Base-by-base conservation (phyloP, 2,329 filamentous ascomycete genomes). In the Paecilomyces fulvus region DNA sequence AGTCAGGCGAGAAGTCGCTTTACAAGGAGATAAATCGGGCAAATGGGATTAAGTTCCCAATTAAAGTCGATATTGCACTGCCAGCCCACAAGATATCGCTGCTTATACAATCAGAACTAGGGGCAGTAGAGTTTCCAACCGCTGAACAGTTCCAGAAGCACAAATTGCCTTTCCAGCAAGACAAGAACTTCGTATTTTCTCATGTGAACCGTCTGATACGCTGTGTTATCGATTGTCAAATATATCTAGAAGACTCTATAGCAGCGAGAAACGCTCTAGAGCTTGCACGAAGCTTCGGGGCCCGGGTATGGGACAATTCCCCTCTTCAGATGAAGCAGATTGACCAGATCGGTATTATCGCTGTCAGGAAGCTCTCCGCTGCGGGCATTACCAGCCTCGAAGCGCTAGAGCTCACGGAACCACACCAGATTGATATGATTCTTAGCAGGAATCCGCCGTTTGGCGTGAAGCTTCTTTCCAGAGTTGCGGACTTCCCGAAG, bases 281-380 rank as follows among this genome's bases (percentile, higher is more conserved):
- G 65, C 80, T 97, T 5, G 81, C 87, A 51, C 81, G 92, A 56
- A 90, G 89, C 61, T 75, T 97, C 53, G 81, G 83, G 21, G 88
- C 91, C 1, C 83, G 81, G 58, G 80, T 80, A 1, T 96, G 92
- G 94, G 94, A 99, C 65, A 85, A 88, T 31, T 88, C 85, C 1
- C 83, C 89, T 0, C 78, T 87, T 21, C 89, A 96, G 62, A 81
- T 99, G 65, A 87, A 88, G 58, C 92, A 97, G 69, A 80, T 99
- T 1, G 84, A 89, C 0, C 82, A 85, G 2, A 82, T 97, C 59
- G 94, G 94, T 0, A 77, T 84, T 3, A 89, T 86, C 1, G 82
- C 83, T n/a, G 84, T 89, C 60, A 82, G 87, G 37, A 94, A 88
- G 68, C 79, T 97, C 49, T 81, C 84, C 2, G 79, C 81, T 43